Conservation (phyloP, 495 filamentous ascomycete species). For the Penicillium steckii region DNA sequence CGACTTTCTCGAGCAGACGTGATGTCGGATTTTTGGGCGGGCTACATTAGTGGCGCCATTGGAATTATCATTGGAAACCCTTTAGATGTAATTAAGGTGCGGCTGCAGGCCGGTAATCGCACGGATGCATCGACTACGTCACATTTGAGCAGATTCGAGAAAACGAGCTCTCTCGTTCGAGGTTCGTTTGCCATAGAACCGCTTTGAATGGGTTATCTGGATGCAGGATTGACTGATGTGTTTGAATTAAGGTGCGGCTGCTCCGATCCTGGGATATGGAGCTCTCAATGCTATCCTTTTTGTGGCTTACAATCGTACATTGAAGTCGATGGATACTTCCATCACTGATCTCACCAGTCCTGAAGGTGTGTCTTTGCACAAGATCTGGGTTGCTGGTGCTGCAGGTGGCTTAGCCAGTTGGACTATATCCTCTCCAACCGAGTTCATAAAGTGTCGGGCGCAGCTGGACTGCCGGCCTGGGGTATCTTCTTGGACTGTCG, state of each 20-base stretch:
- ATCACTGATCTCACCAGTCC: conserved; percentile 41
- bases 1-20: conserved; percentile 36
- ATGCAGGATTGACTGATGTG: neutral
- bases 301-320: conserved; percentile 76
- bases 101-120: conserved; percentile 62
- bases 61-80: conserved; percentile 88
- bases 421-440: conserved; percentile 77
- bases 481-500: conserved; percentile 58
- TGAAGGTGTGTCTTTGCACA: conserved; percentile 32
- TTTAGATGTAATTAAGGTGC: conserved; percentile 82
- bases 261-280: conserved; percentile 83
- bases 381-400: conserved; percentile 73
- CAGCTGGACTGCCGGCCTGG: conserved; percentile 53
- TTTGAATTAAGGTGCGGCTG: conserved; percentile 58
- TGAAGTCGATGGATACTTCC: conserved; percentile 52
- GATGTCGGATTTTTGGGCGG: conserved; percentile 84
- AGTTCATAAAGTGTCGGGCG: conserved; percentile 82
- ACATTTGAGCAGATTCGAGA: conserved; percentile 41
- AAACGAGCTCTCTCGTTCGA: conserved; percentile 45
- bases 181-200: conserved; percentile 25
- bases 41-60: conserved; percentile 78
- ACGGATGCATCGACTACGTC: conserved; percentile 18
- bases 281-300: conserved; percentile 87
- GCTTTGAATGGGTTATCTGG: neutral
- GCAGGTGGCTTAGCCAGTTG: conserved; percentile 78